Conservation (phyloP, 306 rosid genomes). For the Sechiopsis laciniata region DNA sequence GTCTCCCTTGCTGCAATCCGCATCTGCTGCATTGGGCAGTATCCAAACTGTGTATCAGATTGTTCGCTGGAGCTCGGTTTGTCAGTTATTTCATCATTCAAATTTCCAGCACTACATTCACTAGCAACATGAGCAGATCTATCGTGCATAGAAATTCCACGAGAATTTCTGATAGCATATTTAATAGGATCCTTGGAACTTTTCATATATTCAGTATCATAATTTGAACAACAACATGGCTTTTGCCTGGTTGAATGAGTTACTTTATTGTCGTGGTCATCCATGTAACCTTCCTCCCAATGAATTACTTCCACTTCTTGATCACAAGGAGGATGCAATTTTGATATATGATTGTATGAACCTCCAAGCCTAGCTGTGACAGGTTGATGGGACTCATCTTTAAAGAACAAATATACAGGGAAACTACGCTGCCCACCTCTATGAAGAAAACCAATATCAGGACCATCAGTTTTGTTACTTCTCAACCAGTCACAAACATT, state of each 20-base stretch:
- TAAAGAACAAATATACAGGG: constrained; percentile 62
- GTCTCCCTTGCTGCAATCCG: constrained; percentile 61
- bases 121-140: constrained; percentile 74
- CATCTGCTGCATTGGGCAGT: constrained; percentile 43
- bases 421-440: constrained; percentile 86
- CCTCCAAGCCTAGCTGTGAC: constrained; percentile 94
- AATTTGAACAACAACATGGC: constrained; percentile 91
- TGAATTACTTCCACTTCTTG: constrained; percentile 60
- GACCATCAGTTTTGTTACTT: constrained; percentile 45
- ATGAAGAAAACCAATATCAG: constrained; percentile 86
- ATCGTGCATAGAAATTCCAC: constrained; percentile 60
- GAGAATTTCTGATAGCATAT: constrained; percentile 56
- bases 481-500: constrained; percentile 72
- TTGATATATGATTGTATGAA: constrained; percentile 66
- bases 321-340: constrained; percentile 48
- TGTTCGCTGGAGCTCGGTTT: constrained; percentile 88
- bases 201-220: constrained; percentile 63
- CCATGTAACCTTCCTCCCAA: constrained; percentile 98
- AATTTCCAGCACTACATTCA: constrained; percentile 75
- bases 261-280: constrained; percentile 62
- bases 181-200: constrained; percentile 58
- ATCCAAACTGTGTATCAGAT: constrained; percentile 70
- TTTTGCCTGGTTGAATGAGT: constrained; percentile 74
- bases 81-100: constrained; percentile 76
- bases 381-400: constrained; percentile 55